A percentile compares a stretch with the other conserved stretches of the same genome.
Conservation (phyloP, 768 basidiomycete species). For the Plicaturopsis crispa region DNA sequence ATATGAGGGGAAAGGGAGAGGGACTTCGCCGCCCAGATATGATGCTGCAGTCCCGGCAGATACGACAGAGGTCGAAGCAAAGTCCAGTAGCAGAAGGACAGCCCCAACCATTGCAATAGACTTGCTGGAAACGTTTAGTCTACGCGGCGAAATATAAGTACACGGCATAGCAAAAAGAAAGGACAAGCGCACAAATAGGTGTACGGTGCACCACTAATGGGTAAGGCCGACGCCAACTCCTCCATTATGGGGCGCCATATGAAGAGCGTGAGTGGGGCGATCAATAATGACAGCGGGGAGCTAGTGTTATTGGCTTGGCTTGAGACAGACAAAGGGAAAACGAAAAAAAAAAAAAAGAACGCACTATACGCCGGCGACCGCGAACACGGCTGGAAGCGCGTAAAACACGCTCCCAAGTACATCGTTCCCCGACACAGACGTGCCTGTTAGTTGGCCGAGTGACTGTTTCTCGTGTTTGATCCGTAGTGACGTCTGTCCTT, state of each 20-base stretch:
- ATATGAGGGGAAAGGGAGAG: slow-evolving; percentile 47
- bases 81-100: slow-evolving; percentile 63
- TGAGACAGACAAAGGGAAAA: not conserved
- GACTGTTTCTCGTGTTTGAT: slow-evolving; percentile 25
- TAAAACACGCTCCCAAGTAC: slow-evolving; percentile 66
- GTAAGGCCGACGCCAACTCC: slow-evolving; percentile 62
- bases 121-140: slow-evolving; percentile 60
- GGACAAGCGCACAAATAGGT: slow-evolving; percentile 45
- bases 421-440: slow-evolving; percentile 60
- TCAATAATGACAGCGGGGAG: slow-evolving; percentile 61
- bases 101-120: slow-evolving; percentile 57
- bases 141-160: too few species aligned
- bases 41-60: slow-evolving; percentile 67
- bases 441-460: slow-evolving; percentile 58
- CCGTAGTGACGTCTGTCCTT: slow-evolving; percentile 24
- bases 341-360: slow-evolving; percentile 14
- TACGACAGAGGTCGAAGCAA: slow-evolving; percentile 59
- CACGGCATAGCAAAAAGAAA: slow-evolving; percentile 3
- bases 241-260: slow-evolving; percentile 73
- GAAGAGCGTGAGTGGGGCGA: slow-evolving; percentile 55
- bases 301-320: slow-evolving; percentile 20
- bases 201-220: slow-evolving; percentile 66
- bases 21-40: slow-evolving; percentile 59
- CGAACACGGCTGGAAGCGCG: slow-evolving; percentile 57
- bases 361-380: slow-evolving; percentile 55